Conservation (phyloP, 306 rosid species). For the Herpetospermum pedunculosum region DNA sequence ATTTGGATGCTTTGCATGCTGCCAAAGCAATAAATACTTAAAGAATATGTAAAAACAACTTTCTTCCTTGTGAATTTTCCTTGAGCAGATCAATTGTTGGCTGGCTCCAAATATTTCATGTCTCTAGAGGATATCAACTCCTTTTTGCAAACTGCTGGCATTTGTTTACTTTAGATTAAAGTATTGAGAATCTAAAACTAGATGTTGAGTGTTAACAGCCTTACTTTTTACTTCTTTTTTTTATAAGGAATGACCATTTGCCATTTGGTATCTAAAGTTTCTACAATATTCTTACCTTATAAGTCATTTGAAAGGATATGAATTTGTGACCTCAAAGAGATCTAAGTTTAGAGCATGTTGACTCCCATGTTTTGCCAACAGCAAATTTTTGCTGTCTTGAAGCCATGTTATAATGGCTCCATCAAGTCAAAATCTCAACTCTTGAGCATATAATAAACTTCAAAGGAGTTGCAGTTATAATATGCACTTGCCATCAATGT, state of each 20-base stretch:
- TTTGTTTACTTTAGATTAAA: background rate
- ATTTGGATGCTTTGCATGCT: conserved; percentile 36
- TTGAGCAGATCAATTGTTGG: conserved; percentile 3
- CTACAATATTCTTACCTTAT: background rate
- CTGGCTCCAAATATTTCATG: background rate
- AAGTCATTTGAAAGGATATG: background rate
- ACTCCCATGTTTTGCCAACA: background rate
- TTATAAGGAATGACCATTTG: too few relatives aligned
- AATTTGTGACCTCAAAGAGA: background rate
- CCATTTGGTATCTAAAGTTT: too few relatives aligned
- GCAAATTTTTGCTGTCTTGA: background rate
- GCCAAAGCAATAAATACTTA: conserved; percentile 6
- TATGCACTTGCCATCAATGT: background rate
- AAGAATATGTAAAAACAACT: background rate
- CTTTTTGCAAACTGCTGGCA: background rate
- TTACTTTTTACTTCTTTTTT: background rate
- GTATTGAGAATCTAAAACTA: background rate
- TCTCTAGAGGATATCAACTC: background rate
- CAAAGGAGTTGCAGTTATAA: background rate
- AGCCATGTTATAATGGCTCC: background rate
- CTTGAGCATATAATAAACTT: background rate
- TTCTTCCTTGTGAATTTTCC: background rate
- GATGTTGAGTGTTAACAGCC: conserved; percentile 2
- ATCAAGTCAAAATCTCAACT: background rate
- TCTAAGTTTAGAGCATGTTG: background rate